Base-by-base conservation (phyloP, 441 rosid species). In the Bruguiera hainesii region DNA sequence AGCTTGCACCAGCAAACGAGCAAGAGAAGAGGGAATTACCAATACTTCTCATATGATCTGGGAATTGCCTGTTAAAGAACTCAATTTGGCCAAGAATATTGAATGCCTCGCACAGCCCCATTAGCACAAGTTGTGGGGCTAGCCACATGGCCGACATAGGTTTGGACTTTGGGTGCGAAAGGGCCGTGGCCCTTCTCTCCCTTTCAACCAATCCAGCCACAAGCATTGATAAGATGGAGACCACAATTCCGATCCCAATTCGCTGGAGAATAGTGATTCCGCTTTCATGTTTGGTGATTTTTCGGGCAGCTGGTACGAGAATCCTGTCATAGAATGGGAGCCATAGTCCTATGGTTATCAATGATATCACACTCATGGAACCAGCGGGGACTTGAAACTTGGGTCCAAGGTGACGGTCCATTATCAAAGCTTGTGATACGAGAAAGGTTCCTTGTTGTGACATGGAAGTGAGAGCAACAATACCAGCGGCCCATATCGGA, bases 21-120 rank as follows among this genome's bases (percentile, higher is more conserved):
- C 83, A 77, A 58, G 68, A 78, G 62, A 89, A 61, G 13, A 89
- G 74, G 52, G 98, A 70, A 71, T 89, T 92, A 3, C 77, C 96
- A 3, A 89, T 67, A 63, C 95, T 92, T 72, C 72, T 83, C 98
- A 89, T 87, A 63, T 83, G 78, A 48, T 80, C 83, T 0, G 96
- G 98, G 26, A 89, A 85, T 78, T 92, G 80, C 69, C 68, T 75
- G 82, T 90, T 92, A 69, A 76, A 87, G 29, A 92, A 87, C 74
- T 89, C 96, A 0, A 88, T 80, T 56, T 77, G 91, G 35, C 93
- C 97, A 4, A 87, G 74, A 1, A 76, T 39, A 55, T 76, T 80
- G 77, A 90, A 92, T 8, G 96, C 96, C 67, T 92, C 87, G 37
- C 77, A 84, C 3, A 92, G 75, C 1, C 96, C 96, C 88, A 85